Evolutionary conservation across 2,329 filamentous ascomycete species (phyloP), one percentile per base, ranked within the genome.

Genomic region (Aspergillus terreus): DNA sequence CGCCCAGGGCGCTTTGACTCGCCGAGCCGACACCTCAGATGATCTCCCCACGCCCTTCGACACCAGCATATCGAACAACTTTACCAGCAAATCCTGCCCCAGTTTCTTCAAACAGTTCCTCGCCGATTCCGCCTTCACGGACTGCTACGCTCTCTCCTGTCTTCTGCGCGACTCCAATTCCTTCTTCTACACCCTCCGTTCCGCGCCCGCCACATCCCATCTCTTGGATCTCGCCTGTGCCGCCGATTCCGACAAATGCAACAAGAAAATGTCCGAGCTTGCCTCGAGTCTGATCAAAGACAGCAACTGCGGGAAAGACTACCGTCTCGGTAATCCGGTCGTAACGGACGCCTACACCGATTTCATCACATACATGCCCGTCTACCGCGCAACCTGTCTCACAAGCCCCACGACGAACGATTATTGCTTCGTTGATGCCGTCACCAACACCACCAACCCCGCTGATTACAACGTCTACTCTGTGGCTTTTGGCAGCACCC

Each of bases 391-490:
- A 3, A 87, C 87, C 6, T 99, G 94, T 67, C 79, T 95, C 17
- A 84, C 83, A 54, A 82, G 89, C 65, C 77, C 82, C 0, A 71
- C 76, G 0, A 84, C 84, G 1, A 78, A 78, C 46, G 81, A 84
- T 58, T 96, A 92, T 76, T 77, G 81, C 75, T 96, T 90, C 69
- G 88, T 88, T 58, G 86, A 89, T 60, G 90, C 92, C 46, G 84
- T 92, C 54, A 90, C 88, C 44, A 95, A 96, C 71, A 68, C 75
- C 5, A 81, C 82, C 19, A 86, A 82, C 7, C 78, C 87, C 0
- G 82, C 84, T 30, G 87, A 94, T 67, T 81, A 83, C 32, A 92
- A 92, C 64, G 80, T 94, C 33, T 99, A 96, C 74, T 92, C 87
- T 63, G 76, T 97, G 3, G 89, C 92, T 0, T 79, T 95, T 50